Base-by-base conservation (phyloP, 169 alveolate species). In the Eimeria necatrix region DNA sequence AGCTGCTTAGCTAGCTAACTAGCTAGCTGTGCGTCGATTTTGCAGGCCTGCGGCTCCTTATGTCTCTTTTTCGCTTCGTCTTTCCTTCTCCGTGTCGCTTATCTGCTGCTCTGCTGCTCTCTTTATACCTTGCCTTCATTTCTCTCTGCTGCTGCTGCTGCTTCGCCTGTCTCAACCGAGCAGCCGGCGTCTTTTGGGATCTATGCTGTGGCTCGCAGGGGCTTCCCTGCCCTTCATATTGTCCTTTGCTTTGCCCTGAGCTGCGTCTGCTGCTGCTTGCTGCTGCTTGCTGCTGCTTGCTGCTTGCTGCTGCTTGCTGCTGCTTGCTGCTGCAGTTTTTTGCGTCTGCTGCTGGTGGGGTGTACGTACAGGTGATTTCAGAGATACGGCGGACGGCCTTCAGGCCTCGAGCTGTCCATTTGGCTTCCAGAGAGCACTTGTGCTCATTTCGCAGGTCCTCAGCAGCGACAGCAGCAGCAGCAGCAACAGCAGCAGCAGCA, bases 341-440 rank as follows among this genome's bases (percentile, higher is more conserved):
- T 56, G 12, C 18, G 18, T 56, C 18, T 2, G 68, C 68, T 56
- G 12, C 0, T 16, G 68, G 12, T 24, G 18, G 4, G 49, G 68
- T n/a, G 10, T 80, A 6, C 12, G 22, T 20, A 0, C 41, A 85
- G 93, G 93, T 60, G 14, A 8, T 85, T 0, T 60, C 24, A 2
- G 93, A 85, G 24, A 48, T 85, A 49, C 74, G 76, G 76, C 53
- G 76, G 22, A 60, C 71, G 20, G 78, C 93, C 60, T 85, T 59
- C 49, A 16, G 22, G 5, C 64, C 64, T n/a, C 81, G 59, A 46
- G 93, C 93, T 10, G 93, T 85, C n/a, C 93, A 85, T 4, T 68
- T 85, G 61, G 93, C 93, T 4, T 85, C 93, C 7, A n/a, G 93
- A n/a, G 76, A 61, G 49, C 80, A 60, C 41, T 60, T 85, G 51